Base-by-base conservation (phyloP, 768 basidiomycete species). In the Crucibulum laeve region DNA sequence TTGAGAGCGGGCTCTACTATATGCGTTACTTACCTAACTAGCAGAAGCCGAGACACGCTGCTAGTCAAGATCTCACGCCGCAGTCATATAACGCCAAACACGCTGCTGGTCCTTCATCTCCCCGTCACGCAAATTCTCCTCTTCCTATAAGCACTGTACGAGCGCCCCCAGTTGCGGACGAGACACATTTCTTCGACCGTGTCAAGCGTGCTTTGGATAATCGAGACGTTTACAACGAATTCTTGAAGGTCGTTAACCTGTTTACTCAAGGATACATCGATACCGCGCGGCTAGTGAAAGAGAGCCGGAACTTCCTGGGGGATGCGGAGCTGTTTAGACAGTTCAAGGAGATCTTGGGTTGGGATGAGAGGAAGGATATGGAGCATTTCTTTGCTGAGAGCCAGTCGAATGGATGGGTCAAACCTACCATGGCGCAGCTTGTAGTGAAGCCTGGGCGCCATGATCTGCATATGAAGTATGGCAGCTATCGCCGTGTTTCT, bases 211-310 rank as follows among this genome's bases (percentile, higher is more conserved):
- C 76, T 1, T 67, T 91, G 34, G 82, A 85, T 44, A 82, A 76
- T 49, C 74, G 84, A 10, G 87, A 90, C 38, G 79, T 82, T 1
- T 91, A 87, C 64, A 91, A 93, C 60, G 96, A 98, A 63, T 98
- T 99, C 65, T 68, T 99, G 48, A 96, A 93, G 58, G 70, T 98
- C 35, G 78, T 97, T 52, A 97, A 98, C 62, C 74, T 99, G 2
- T 99, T 93, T 57, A 88, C 91, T 2, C 91, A 95, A 58, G 91
- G 93, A 47, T 82, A 90, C 56, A 95, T 99, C 53, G 93, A 97
- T 54, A 80, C 83, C 1, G 78, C 82, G 19, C 80, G 85, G 13
- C 76, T 98, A 6, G 76, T 98, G 38, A 82, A 87, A 50, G 87
- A 94, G 53, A 82, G 82, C 25, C 71, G 79, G 18, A 76, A 82